phyloP scores from a whole-genome alignment of 495 filamentous ascomycete genomes.

The Apodospora peruviana region DNA sequence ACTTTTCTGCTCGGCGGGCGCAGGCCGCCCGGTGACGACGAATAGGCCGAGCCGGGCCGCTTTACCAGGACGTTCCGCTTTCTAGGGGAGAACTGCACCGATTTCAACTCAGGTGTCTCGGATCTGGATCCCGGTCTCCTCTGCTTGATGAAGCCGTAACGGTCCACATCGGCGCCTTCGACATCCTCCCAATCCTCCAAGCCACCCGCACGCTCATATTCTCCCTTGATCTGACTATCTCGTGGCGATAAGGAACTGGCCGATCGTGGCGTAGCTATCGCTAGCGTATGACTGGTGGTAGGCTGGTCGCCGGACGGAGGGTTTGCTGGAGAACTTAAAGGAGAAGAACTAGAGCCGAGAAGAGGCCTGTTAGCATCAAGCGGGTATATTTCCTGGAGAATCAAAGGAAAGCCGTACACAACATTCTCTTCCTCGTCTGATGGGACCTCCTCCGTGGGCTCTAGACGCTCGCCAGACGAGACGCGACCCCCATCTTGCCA shows the following conservation, averaged over 20 bases:
- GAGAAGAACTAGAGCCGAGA: slow-evolving; percentile 6
- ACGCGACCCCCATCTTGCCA: slow-evolving; percentile 51
- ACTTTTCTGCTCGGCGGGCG: slow-evolving; percentile 42
- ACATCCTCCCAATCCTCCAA: slow-evolving; percentile 96
- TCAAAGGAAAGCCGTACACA: slow-evolving; percentile 48
- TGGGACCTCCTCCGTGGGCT: slow-evolving; percentile 44
- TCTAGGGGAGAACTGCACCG: slow-evolving; percentile 27
- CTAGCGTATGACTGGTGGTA: slow-evolving; percentile 8
- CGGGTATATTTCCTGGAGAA: slow-evolving; percentile 24
- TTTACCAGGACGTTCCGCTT: slow-evolving; percentile 37
- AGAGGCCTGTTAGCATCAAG: slow-evolving; percentile 11
- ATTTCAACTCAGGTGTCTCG: slow-evolving; percentile 27
- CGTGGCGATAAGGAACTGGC: slow-evolving; percentile 38
- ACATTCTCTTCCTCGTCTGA: slow-evolving; percentile 45
- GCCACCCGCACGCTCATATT: slow-evolving; percentile 63
- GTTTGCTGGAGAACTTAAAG: slow-evolving; percentile 1
- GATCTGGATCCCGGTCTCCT: slow-evolving; percentile 31
- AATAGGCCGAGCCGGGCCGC: slow-evolving; percentile 31
- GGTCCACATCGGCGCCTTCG: slow-evolving; percentile 78
- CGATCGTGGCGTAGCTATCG: slow-evolving; percentile 24
- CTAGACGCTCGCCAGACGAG: slow-evolving; percentile 35
- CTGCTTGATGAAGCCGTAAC: slow-evolving; percentile 85
- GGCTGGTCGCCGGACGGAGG: slow-evolving; percentile 14
- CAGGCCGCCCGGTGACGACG: slow-evolving; percentile 27
- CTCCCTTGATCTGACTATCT: slow-evolving; percentile 25